Evolutionary conservation across 306 rosid species (phyloP), one percentile per base, ranked within the genome.

Genomic region (Myrica gale): DNA sequence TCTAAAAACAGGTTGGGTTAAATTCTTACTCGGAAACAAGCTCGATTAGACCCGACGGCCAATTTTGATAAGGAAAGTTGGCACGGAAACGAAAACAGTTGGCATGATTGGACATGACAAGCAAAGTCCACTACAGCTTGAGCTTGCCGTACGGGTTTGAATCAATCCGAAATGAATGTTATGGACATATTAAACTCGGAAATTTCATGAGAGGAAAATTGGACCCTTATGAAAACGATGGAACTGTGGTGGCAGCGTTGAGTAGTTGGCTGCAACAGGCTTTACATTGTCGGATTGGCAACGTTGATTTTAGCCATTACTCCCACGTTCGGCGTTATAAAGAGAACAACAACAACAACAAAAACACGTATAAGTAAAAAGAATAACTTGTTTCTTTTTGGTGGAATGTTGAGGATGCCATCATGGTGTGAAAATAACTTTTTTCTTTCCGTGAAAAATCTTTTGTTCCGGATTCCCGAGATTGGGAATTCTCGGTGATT

Each of bases 1-100:
- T 55, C 20, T 2, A 7, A 11, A 10, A 20, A 57, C 7, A 21
- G 10, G 6, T 57, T 21, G 41, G 23, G 32, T 57, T 20, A 23
- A 61, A 61, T 61, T 60, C 7, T 10, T 23, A 60, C 7, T 42
- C 5, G 6, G 10, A 16, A 60, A 26, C 11, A 17, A 13, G 43
- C 39, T 60, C 12, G 16, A 61, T 23, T 23, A 58, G 65, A 61
- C 8, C 1, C 26, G 32, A 5, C 8, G 83, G 87, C 56, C 68
- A 76, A 76, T 67, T 74, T 69, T 80, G 81, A 83, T 76, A 80
- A 76, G 21, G 19, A 72, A 74, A 81, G 83, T 69, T 55, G 73
- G 90, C 63, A 75, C 10, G 60, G 9, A 19, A 79, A 55, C 55
- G 69, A 15, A 6, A 65, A n/a, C n/a, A n/a, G n/a, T n/a, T 79